phyloP scores from a whole-genome alignment of 2,329 filamentous ascomycete genomes.

The Colletotrichum phormii region DNA sequence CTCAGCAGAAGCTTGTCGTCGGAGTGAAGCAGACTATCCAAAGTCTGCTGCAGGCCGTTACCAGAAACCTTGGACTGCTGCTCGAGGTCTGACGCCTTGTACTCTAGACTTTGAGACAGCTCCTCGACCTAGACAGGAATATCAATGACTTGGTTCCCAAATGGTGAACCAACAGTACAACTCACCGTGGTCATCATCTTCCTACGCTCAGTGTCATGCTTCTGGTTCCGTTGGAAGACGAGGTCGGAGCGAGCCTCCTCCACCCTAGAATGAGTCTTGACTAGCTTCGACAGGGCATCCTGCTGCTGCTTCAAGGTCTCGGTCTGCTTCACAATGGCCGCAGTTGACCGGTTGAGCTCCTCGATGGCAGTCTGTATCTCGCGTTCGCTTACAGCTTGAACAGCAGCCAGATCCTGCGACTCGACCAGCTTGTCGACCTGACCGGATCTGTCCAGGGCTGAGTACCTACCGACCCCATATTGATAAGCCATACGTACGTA shows the following conservation, averaged over 20 bases:
- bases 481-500: constrained; percentile 9
- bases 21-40: constrained; percentile 63
- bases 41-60: constrained; percentile 58
- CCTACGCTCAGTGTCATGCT: constrained; percentile 53
- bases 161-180: background rate
- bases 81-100: constrained; percentile 60
- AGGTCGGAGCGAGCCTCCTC: constrained; percentile 48
- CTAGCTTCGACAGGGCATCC: constrained; percentile 66
- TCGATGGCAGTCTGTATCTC: constrained; percentile 72
- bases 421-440: constrained; percentile 59
- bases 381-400: constrained; percentile 66
- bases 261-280: constrained; percentile 54
- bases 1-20: constrained; percentile 75
- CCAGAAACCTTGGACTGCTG: constrained; percentile 61
- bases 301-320: constrained; percentile 71
- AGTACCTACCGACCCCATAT: constrained; percentile 55
- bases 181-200: constrained; percentile 56
- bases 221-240: constrained; percentile 50
- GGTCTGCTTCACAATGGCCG: constrained; percentile 72
- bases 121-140: constrained; percentile 49
- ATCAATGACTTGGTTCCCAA: no score
- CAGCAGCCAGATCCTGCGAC: constrained; percentile 56
- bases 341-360: constrained; percentile 73
- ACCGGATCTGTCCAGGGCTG: constrained; percentile 59
- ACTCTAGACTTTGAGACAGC: constrained; percentile 58